Base-by-base conservation (phyloP, 1,284 basidiomycete species). In the Heterobasidion occidentale region DNA sequence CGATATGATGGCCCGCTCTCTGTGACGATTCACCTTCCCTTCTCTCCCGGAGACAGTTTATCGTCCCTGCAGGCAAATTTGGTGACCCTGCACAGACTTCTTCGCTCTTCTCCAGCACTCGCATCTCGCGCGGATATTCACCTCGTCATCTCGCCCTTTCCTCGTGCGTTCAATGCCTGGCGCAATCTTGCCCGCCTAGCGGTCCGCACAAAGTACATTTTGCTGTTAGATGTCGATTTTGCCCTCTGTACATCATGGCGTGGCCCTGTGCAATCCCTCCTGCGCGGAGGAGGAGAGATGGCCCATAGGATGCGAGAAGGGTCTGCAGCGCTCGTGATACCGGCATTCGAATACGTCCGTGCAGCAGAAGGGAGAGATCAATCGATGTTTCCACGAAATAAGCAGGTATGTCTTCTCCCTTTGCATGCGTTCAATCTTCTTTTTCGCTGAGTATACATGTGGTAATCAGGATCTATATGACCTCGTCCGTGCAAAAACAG, bases 171-270 rank as follows among this genome's bases (percentile, higher is more conserved):
- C 74, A 93, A 93, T 69, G 83, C 88, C 45, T 93, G 91, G 88
- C 78, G 92, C 46, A 93, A 93, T 66, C 79, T 84, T 38, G 91
- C 91, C 11, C 80, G 90, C 46, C 74, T 90, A 54, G 90, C 90
- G 64, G 85, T 90, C 1, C 78, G 89, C 12, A 92, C 90, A 6
- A 80, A 87, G 60, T 90, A 82, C 63, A 80, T 92, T 53, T 89
- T 93, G 84, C 90, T 92, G 84, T 81, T 94, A 54, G 91, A 93
- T 68, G 86, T 92, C 59, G 90, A 93, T 67, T 93, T 94, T 68
- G 86, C 80, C 45, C 70, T 90, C 8, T 92, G 89, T 65, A 92
- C 92, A 52, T 81, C 90, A 69, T 89, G 92, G 68, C 77, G 88
- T 55, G 67, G 67, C 19, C 75, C 80, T 9, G 72, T 91, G 56